Base-by-base conservation (phyloP, 2,329 filamentous ascomycete species). In the Didymella segeticola region DNA sequence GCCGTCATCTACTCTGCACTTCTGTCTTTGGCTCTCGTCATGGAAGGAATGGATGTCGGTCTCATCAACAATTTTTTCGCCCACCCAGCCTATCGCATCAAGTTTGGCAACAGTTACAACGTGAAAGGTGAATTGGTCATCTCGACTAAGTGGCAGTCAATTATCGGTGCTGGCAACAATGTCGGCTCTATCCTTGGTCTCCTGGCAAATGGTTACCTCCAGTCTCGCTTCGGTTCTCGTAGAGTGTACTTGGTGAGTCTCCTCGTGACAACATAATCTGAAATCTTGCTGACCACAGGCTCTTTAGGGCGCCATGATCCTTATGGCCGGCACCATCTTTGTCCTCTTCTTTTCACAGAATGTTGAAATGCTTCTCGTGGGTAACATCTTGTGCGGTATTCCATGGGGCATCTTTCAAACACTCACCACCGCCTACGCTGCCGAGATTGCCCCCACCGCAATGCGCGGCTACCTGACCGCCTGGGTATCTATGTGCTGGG, bases 41-140 rank as follows among this genome's bases (percentile, higher is more conserved):
- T 96, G 91, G 90, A 95, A 73, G 90, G 89, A 7, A 93, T 91
- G 76, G 90, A 95, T 71, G 80, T 93, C 57, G 86, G 83, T 64
- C 78, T 93, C 53, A 85, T 92, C 71, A 90, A 88, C 78, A 91
- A 91, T 75, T 90, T 92, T 66, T 91, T 83, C 56, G 75, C 64
- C n/a, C 75, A 75, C 50, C 71, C 70, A 6, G 62, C 70, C 17
- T 78, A 78, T 64, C 72, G 75, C 33, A 45, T 59, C 42, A 67
- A 63, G 47, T 78, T 72, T 46, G 75, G 75, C 45, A 68, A 68
- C 5, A 58, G 58, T 33, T 43, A 59, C n/a, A 54, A 64, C 8
- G 68, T 72, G 22, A 67, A 68, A 5, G 61, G 64, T 20, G 74
- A 70, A 25, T 2, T 39, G 36, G 60, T 75, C 58, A 60, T 78